phyloP scores from a whole-genome alignment of 768 basidiomycete species.

The Boletus sp. region DNA sequence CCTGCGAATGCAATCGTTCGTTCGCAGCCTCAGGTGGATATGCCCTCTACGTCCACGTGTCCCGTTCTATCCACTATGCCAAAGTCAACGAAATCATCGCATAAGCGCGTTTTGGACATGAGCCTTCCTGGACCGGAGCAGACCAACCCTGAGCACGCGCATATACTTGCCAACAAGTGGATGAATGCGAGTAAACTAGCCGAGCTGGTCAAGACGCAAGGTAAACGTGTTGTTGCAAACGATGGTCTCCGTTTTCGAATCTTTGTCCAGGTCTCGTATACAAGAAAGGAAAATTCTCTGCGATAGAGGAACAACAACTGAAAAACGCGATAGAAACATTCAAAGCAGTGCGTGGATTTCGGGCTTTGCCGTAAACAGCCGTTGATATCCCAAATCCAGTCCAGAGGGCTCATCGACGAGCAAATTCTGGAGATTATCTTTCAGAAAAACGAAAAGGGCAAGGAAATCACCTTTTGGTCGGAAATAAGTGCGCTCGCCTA shows the following conservation, averaged over 20 bases:
- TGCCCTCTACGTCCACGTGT: conserved; percentile 41
- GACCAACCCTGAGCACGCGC: conserved; percentile 55
- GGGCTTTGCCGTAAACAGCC: neutral
- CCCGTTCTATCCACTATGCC: conserved; percentile 41
- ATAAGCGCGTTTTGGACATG: conserved; percentile 44
- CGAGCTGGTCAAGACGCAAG: conserved; percentile 67
- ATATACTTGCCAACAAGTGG: conserved; percentile 78
- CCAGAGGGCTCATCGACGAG: conserved; percentile 50
- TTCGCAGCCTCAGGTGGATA: conserved; percentile 40
- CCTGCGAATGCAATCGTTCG: conserved; percentile 26
- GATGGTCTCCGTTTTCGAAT: conserved; percentile 1
- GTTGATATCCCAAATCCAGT: conserved; percentile 33
- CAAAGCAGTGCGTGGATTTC: conserved; percentile 44
- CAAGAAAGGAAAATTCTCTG: conserved; percentile 86
- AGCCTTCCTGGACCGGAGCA: conserved; percentile 41
- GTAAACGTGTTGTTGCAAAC: conserved; percentile 33
- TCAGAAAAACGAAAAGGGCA: conserved; percentile 57
- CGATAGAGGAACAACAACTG: conserved; percentile 69
- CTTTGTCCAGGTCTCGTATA: conserved; percentile 65
- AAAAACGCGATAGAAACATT: conserved; percentile 63
- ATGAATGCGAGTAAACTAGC: conserved; percentile 65
- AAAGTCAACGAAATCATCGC: conserved; percentile 34
- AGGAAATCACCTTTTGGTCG: conserved; percentile 72
- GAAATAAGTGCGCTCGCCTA: conserved; percentile 61
- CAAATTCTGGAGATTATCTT: conserved; percentile 67